Evolutionary conservation across 768 basidiomycete species (phyloP), one percentile per base, ranked within the genome.

Genomic region (Tubosaeta brunneosetosa): DNA sequence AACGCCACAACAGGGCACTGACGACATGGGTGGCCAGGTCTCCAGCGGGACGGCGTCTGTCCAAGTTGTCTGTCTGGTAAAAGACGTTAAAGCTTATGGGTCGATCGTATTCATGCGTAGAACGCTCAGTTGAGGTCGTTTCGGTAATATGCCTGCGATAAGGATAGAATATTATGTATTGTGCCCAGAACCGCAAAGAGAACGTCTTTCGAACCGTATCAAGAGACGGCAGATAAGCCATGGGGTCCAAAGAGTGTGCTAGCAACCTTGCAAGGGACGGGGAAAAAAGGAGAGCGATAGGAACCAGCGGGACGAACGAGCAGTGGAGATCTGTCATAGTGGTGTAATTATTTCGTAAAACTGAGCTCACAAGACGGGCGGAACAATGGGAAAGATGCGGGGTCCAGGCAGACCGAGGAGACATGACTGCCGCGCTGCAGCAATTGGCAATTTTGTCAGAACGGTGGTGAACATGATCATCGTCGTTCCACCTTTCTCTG

Each of bases 261-360:
- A 45, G 33, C 19, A 12, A 55, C 37, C 26, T 32, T 44, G 46
- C 22, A 48, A 44, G 17, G 49, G 43, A 38, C 38, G 48, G 47
- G 46, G 54, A 45, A 49, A 47, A 27, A 37, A 44, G 42, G 51
- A 36, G 40, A 51, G 11, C 37, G 47, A 49, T 51, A 47, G 32
- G 46, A 59, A 61, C 29, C 31, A 47, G 44, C 34, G 36, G 55
- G 56, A 62, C 55, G 47, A 32, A 36, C 49, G 32, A 37, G 36
- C 36, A 38, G 49, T 52, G 53, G 49, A 53, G 49, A 63, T 50
- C 26, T 38, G 66, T 57, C 64, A 58, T 47, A 44, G 48, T 64
- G 49, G 16, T 59, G 66, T 70, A 60, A 70, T 60, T n/a, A 62
- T 69, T 52, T 60, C 67, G 66, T 65, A 71, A 71, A 65, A 56